Evolutionary conservation across 2,329 filamentous ascomycete species (phyloP), one percentile per base, ranked within the genome.

Genomic region (Daldinia sp.): DNA sequence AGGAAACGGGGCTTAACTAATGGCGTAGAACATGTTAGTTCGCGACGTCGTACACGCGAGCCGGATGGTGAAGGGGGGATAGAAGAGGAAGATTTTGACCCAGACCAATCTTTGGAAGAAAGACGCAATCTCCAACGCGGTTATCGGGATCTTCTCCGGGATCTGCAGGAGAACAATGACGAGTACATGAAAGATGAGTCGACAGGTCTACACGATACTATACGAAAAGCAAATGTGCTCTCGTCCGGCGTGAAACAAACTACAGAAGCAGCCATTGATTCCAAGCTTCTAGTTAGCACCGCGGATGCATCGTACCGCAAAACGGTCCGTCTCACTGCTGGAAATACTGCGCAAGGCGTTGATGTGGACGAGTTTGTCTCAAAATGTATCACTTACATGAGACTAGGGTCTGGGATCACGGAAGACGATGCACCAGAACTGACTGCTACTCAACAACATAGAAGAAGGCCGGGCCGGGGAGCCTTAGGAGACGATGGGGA

Each of bases 351-450:
- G 2, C 89, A 91, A 57, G 93, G 94, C 6, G 82, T 99, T 23
- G 94, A 98, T 75, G 86, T 97, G 0, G 94, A 98, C 68, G 93
- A 97, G 74, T 97, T 98, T 75, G 89, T 98, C 13, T 92, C 92
- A 0, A 97, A 97, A 79, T 95, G 92, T 78, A 93, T 97, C 67
- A 88, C 87, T 3, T 98, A 92, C 78, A 98, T 98, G 93, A 89
- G 88, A 23, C 85, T 87, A 39, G 91, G 89, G 3, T 83, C 86
- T 6, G 86, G 86, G 10, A 86, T 87, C 26, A 80, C 81, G 13
- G 82, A 87, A 55, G 83, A 86, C 42, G 78, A 86, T 44, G 83
- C 83, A 1, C 82, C 82, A 6, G 86, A 86, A 56, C 81, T 87
- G 48, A 85, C 83, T 3, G 81, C 82, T 69, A 84, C 85, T 15